These are phyloP conservation scores for Aspergillus avenaceus DNA, from an alignment of 495 filamentous ascomycete genomes.

Conservation along the genomic window DNA sequence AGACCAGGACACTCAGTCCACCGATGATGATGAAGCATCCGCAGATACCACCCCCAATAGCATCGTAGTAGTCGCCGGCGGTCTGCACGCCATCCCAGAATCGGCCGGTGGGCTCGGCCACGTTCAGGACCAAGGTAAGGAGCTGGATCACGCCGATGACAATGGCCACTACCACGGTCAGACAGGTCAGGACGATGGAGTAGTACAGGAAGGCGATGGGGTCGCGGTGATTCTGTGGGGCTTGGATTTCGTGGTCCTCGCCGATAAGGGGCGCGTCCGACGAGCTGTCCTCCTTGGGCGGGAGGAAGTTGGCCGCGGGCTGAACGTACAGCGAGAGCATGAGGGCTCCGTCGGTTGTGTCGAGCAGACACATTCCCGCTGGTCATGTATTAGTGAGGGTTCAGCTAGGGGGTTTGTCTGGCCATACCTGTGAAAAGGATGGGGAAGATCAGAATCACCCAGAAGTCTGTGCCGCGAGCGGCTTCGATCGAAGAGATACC, in stretches of 20 bases:
- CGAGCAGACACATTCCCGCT: slow-evolving; percentile 88
- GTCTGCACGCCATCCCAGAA: slow-evolving; percentile 86
- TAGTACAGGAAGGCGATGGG: slow-evolving; percentile 88
- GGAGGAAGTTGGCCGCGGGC: slow-evolving; percentile 43
- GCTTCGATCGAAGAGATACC: slow-evolving; percentile 87
- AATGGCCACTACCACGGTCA: slow-evolving; percentile 84
- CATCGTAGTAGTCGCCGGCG: slow-evolving; percentile 77
- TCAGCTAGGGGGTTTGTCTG: not conserved
- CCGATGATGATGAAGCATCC: slow-evolving; percentile 78
- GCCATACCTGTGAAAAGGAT: slow-evolving; percentile 75
- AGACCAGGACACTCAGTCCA: slow-evolving; percentile 62
- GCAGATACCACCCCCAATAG: slow-evolving; percentile 81
- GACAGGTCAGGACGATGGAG: slow-evolving; percentile 79
- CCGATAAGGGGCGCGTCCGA: slow-evolving; percentile 11
- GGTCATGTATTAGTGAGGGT: not conserved
- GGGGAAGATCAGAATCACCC: slow-evolving; percentile 93
- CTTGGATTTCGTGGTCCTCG: slow-evolving; percentile 19
- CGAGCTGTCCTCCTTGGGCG: slow-evolving; percentile 21
- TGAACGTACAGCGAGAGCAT: slow-evolving; percentile 94
- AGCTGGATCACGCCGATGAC: slow-evolving; percentile 85
- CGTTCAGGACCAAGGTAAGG: slow-evolving; percentile 68
- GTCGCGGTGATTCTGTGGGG: slow-evolving; percentile 53
- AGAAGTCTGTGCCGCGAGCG: slow-evolving; percentile 79
- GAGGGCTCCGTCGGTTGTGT: slow-evolving; percentile 86
- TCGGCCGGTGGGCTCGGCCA: slow-evolving; percentile 63